Evolutionary conservation across 176 grass and related monocot genomes (phyloP), one percentile per base, ranked within the genome.

Genomic region (Metroxylon sagu): DNA sequence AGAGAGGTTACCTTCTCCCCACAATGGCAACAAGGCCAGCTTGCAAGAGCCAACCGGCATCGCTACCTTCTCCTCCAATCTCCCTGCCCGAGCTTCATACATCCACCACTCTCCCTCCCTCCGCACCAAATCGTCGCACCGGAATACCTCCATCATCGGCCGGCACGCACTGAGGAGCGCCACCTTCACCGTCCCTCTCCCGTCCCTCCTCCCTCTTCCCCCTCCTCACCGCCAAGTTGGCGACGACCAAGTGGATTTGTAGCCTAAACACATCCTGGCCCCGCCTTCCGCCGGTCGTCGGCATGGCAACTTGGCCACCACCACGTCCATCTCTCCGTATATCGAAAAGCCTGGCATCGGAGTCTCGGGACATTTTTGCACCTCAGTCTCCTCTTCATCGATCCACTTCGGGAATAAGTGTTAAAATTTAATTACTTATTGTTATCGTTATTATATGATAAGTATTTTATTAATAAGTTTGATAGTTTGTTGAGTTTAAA

Each of bases 111-210:
- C 56, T 1, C 81, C 84, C 23, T 88, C 81, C 69, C 70, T 66
- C 1, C 52, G 68, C 66, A 83, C 84, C 17, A 31, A 16, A 25
- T 98, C 93, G 64, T 85, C 84, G 65, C 93, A 98, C 6, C 79
- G 81, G 82, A 98, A 98, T 66, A 98, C n/a, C 70, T 98, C 93
- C 81, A 74, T 88, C 93, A 98, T 98, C 49, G 93, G 93, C 57
- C 65, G 66, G 74, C 93, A 98, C 69, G 65, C 64, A 79, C 81
- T 80, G 16, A 74, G 72, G 54, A 91, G 57, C 66, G 80, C 73
- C 21, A 97, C 78, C 49, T 73, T 80, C 78, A 88, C 84, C 4
- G 49, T 29, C 18, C 65, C 78, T 8, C 5, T 1, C 5, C 19
- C 26, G 39, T 29, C 39, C 60, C 78, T 67, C 55, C 69, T 64